Percentiles rank a stretch among this genome's conserved stretches.
Conservation (phyloP, 2,329 filamentous ascomycete genomes). For the Cordyceps tenuipes region DNA sequence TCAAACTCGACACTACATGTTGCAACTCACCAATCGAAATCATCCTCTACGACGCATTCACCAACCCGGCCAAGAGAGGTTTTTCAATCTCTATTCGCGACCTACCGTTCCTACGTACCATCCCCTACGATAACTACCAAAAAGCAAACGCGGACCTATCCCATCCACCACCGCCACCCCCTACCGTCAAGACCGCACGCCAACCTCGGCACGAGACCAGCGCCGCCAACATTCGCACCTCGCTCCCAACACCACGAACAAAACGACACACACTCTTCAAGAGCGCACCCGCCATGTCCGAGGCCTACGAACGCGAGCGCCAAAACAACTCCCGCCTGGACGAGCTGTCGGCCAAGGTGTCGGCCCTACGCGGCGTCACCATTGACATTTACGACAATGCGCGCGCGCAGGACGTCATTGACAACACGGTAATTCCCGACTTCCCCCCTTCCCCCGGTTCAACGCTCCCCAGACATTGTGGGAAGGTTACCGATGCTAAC, state of each 20-base stretch:
- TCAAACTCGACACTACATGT: neutral
- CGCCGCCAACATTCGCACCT: neutral
- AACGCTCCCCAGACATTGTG: neutral
- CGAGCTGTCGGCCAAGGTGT: conserved; percentile 84
- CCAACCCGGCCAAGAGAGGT: neutral
- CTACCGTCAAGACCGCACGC: neutral
- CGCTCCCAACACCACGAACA: neutral
- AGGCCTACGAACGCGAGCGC: conserved; percentile 69
- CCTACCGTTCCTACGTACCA: neutral
- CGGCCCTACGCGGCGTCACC: conserved; percentile 84
- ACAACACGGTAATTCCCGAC: conserved; percentile 64
- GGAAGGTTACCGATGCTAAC: neutral
- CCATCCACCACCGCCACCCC: neutral
- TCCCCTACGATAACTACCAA: neutral
- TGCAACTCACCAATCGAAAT: neutral
- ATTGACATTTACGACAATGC: conserved; percentile 98
- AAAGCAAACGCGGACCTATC: neutral
- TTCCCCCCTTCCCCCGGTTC: neutral
- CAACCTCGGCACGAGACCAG: neutral
- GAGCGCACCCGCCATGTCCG: conserved; percentile 48
- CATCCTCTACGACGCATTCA: neutral
- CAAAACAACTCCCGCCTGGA: conserved; percentile 95
- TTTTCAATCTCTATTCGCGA: neutral
- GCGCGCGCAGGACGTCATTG: conserved; percentile 76
- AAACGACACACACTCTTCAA: neutral